phyloP scores from a whole-genome alignment of 495 filamentous ascomycete species.

The Penicillium arizonense region DNA sequence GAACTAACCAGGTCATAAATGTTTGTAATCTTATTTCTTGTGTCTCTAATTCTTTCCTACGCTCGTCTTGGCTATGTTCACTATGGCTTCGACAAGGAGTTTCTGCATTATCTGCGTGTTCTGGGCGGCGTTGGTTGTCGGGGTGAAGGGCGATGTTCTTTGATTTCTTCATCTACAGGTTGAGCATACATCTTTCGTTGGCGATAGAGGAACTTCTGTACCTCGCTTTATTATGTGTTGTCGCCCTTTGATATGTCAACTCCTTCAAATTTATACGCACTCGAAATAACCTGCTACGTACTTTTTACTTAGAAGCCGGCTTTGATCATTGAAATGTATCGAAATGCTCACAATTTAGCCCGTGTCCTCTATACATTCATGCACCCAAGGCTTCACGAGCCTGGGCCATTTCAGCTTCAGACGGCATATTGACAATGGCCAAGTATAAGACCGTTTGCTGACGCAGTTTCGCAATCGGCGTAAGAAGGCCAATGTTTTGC shows the following conservation, averaged over 20 bases:
- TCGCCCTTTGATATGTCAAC: neutral
- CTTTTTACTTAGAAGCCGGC: too few relatives aligned
- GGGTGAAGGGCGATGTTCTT: conserved; percentile 8
- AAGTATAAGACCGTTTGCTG: conserved; percentile 49
- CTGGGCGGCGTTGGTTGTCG: conserved; percentile 19
- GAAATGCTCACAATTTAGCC: too few relatives aligned
- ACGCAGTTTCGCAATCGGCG: conserved; percentile 10
- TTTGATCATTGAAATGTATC: too few relatives aligned
- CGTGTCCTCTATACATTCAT: neutral
- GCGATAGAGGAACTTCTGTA: neutral
- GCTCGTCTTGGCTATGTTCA: neutral
- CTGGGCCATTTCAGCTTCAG: conserved; percentile 39
- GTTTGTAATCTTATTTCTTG: conserved; percentile 21
- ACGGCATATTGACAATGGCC: conserved; percentile 52
- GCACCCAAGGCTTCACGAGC: conserved; percentile 12
- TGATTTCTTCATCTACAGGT: conserved; percentile 1
- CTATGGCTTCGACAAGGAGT: conserved; percentile 3
- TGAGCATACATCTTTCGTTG: conserved; percentile 1
- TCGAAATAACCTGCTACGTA: too few relatives aligned
- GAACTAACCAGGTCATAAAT: conserved; percentile 18
- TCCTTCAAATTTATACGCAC: neutral
- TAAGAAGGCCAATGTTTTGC: neutral
- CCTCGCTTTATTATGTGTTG: neutral
- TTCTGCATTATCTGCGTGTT: conserved; percentile 23
- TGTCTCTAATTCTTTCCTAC: conserved; percentile 12